phyloP scores from a whole-genome alignment of 805 yeast genomes.

The Candida hungchunana region DNA sequence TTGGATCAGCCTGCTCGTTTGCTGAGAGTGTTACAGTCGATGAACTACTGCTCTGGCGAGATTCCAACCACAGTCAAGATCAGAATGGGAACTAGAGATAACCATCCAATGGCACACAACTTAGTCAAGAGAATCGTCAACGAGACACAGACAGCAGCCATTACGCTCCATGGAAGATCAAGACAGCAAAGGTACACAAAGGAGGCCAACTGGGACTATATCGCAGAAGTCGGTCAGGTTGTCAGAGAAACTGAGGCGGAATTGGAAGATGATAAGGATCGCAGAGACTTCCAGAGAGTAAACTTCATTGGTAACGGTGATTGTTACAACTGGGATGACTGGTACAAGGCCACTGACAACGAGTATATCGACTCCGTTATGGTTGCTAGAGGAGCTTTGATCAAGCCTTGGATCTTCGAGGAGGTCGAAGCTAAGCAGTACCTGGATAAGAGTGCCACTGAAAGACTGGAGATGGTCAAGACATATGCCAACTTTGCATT shows the following conservation, averaged over 20 bases:
- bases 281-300: conserved; percentile 54
- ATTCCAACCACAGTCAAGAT: conserved; percentile 89
- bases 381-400: conserved; percentile 97
- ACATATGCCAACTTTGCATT: conserved; percentile 76
- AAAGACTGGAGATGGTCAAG: conserved; percentile 72
- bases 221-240: conserved; percentile 64
- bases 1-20: conserved; percentile 84
- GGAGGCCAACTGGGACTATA: conserved; percentile 91
- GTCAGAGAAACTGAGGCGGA: conserved; percentile 55
- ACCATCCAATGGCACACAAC: conserved; percentile 80
- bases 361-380: conserved; percentile 85
- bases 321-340: conserved; percentile 79
- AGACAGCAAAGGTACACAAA: conserved; percentile 92
- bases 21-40: conserved; percentile 74
- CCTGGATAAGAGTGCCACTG: conserved; percentile 85
- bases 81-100: conserved; percentile 86
- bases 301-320: conserved; percentile 96
- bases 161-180: conserved; percentile 94
- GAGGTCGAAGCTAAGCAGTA: conserved; percentile 88
- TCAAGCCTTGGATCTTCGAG: conserved; percentile 98
- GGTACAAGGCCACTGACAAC: conserved; percentile 66
- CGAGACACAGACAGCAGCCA: conserved; percentile 83
- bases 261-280: conserved; percentile 57
- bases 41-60: conserved; percentile 87
- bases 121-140: conserved; percentile 66